phyloP scores from a whole-genome alignment of 2,329 filamentous ascomycete genomes.

The Penicillium sp. region DNA sequence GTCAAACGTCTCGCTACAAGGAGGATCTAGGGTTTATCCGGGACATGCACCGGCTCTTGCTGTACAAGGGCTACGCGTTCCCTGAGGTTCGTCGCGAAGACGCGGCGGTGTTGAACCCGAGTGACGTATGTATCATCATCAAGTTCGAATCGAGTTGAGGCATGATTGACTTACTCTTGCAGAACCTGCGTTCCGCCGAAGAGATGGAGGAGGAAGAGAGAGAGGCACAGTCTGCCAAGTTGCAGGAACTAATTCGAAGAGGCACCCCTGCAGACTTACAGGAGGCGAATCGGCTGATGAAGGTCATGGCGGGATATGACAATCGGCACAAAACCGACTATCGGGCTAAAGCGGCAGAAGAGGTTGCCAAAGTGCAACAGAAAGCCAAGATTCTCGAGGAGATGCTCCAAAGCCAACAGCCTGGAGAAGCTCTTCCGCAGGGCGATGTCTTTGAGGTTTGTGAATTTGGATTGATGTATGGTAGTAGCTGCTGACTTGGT shows the following conservation, averaged over 20 bases:
- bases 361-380: conserved; percentile 89
- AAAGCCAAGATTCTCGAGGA: conserved; percentile 91
- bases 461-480: background rate
- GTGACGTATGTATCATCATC: conserved; percentile 64
- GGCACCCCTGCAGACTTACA: conserved; percentile 89
- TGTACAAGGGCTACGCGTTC: conserved; percentile 96
- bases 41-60: conserved; percentile 93
- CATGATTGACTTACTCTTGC: conserved; percentile 25
- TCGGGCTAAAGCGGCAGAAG: conserved; percentile 92
- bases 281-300: conserved; percentile 97
- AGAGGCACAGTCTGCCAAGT: conserved; percentile 92
- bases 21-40: conserved; percentile 93
- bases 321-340: conserved; percentile 95
- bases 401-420: conserved; percentile 75
- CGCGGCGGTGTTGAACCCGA: conserved; percentile 92
- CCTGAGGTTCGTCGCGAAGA: conserved; percentile 88
- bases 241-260: conserved; percentile 90
- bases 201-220: conserved; percentile 98
- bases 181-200: conserved; percentile 93
- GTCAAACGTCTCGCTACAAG: conserved; percentile 94
- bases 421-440: conserved; percentile 70
- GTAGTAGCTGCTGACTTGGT: conserved; percentile 5
- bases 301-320: conserved; percentile 97
- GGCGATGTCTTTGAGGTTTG: conserved; percentile 62
- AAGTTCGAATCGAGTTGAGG: background rate